Percentiles rank a stretch among this genome's conserved stretches.
Evolutionary conservation across 805 yeast species (phyloP).

Genomic region (Teunomyces gatunensis): DNA sequence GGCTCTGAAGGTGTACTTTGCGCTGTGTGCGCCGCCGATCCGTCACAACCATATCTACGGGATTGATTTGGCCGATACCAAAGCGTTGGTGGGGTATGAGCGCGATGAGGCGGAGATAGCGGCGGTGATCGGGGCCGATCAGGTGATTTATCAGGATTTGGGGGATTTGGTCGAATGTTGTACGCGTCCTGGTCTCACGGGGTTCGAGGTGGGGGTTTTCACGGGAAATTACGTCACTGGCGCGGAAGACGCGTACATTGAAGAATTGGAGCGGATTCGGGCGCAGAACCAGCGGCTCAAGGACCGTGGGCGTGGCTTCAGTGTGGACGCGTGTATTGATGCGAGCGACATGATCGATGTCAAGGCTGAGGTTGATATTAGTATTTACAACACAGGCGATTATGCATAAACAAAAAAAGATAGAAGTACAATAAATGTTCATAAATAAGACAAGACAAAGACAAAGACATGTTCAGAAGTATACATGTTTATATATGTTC

Average conservation of each 20-base stretch:
- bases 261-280: constrained; percentile 78
- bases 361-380: constrained; percentile 72
- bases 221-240: constrained; percentile 96
- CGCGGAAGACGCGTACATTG: constrained; percentile 75
- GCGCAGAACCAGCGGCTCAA: constrained; percentile 64
- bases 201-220: constrained; percentile 95
- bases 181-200: constrained; percentile 46
- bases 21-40: constrained; percentile 98
- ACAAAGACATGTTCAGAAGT: too few species aligned
- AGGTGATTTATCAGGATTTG: constrained; percentile 82
- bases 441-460: too few species aligned
- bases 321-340: constrained; percentile 42
- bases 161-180: constrained; percentile 84
- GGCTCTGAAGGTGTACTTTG: constrained; percentile 90
- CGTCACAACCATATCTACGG: constrained; percentile 95
- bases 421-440: too few species aligned
- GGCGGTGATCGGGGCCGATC: constrained; percentile 80
- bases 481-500: neutral
- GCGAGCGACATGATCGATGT: constrained; percentile 54
- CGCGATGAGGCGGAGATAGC: constrained; percentile 75
- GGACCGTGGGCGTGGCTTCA: constrained; percentile 38
- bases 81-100: constrained; percentile 86
- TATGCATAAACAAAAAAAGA: constrained; percentile 9
- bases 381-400: constrained; percentile 58
- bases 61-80: constrained; percentile 93